phyloP scores from a whole-genome alignment of 2,329 filamentous ascomycete species.

The Diaporthe amygdali region DNA sequence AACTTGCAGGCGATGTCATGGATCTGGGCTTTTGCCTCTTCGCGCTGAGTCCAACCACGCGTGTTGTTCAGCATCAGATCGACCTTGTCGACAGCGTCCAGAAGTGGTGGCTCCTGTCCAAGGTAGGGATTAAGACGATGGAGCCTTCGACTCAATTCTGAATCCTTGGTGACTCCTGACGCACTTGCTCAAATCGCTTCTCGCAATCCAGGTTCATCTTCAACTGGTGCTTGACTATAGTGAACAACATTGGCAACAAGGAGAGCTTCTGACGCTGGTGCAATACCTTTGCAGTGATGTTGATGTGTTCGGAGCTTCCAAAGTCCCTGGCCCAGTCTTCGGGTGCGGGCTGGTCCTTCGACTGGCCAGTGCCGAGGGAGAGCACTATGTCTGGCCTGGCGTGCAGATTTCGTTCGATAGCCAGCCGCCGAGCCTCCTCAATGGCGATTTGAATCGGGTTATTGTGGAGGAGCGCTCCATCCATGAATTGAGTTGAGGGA shows the following conservation, averaged over 20 bases:
- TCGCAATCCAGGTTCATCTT: background rate
- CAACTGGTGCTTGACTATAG: background rate
- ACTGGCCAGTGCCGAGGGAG: background rate
- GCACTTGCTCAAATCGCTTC: background rate
- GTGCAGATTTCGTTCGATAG: background rate
- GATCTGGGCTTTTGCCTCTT: background rate
- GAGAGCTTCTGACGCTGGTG: background rate
- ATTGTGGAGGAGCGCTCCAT: background rate
- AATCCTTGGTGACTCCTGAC: background rate
- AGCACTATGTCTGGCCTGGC: background rate
- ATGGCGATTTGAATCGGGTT: background rate
- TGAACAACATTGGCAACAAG: background rate
- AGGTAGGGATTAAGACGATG: background rate
- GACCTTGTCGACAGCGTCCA: background rate
- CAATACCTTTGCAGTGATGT: background rate
- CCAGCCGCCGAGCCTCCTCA: background rate
- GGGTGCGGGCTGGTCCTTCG: background rate
- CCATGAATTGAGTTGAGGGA: background rate
- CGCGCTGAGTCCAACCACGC: background rate
- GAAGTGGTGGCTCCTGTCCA: background rate
- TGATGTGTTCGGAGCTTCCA: background rate
- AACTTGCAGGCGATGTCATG: background rate
- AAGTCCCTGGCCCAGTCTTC: too few relatives aligned
- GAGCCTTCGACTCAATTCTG: background rate
- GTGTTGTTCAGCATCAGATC: background rate